A percentile compares a stretch with the other conserved stretches of the same genome.
These are phyloP conservation scores for Penicillium chermesinum DNA, from an alignment of 495 filamentous ascomycete genomes.

Conservation along the genomic window DNA sequence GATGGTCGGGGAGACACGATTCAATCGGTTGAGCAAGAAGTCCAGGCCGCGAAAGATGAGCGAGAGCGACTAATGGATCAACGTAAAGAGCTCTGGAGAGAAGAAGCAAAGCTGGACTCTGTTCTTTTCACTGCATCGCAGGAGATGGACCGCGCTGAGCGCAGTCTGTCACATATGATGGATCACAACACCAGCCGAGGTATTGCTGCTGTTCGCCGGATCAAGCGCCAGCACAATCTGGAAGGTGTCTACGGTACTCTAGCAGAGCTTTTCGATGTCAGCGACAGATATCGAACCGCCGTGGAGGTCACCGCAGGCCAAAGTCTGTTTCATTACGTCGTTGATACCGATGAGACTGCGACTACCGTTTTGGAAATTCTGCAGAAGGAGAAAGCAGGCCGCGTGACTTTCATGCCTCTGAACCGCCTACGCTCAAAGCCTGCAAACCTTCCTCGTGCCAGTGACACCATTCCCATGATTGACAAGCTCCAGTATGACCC, in stretches of 20 bases:
- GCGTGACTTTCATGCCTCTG: constrained; percentile 92
- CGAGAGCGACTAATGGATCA: constrained; percentile 79
- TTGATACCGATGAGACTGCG: constrained; percentile 86
- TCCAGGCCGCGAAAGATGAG: constrained; percentile 74
- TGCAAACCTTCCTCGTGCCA: constrained; percentile 73
- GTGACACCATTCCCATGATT: constrained; percentile 81
- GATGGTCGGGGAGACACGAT: constrained; percentile 73
- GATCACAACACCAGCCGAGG: constrained; percentile 80
- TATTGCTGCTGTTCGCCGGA: constrained; percentile 70
- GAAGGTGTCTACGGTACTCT: constrained; percentile 90
- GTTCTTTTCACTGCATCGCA: constrained; percentile 66
- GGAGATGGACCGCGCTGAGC: constrained; percentile 72
- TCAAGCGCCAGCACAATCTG: constrained; percentile 71
- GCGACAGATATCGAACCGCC: constrained; percentile 79
- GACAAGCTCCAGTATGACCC: constrained; percentile 77
- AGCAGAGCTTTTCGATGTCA: constrained; percentile 82
- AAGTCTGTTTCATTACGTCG: constrained; percentile 93
- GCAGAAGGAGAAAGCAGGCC: constrained; percentile 72
- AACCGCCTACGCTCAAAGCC: constrained; percentile 66
- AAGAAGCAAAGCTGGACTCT: constrained; percentile 80
- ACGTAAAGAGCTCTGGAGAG: constrained; percentile 83
- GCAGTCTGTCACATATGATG: constrained; percentile 76
- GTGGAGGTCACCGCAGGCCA: constrained; percentile 90
- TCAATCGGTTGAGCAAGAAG: constrained; percentile 62
- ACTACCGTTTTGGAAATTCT: constrained; percentile 74